These are phyloP conservation scores for Ascoidea asiatica DNA, from an alignment of 805 yeast genomes.

Conservation along the genomic window DNA sequence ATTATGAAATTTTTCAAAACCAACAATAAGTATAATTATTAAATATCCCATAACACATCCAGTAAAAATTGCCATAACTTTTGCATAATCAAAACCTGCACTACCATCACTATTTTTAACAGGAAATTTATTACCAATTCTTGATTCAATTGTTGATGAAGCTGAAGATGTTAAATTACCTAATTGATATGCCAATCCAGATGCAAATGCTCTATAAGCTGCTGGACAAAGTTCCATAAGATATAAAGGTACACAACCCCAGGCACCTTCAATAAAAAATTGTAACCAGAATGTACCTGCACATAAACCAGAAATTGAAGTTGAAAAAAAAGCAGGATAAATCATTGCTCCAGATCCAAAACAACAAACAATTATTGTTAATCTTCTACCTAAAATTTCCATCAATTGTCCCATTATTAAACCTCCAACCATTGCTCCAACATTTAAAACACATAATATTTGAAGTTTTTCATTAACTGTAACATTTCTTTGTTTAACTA, in stretches of 20 bases:
- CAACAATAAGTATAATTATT: constrained; percentile 32
- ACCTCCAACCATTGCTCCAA: constrained; percentile 62
- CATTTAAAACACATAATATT: constrained; percentile 36
- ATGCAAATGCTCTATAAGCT: constrained; percentile 44
- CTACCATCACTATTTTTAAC: constrained; percentile 21
- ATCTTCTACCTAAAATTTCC: constrained; percentile 46
- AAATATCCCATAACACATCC: constrained; percentile 48
- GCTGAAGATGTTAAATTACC: constrained; percentile 67
- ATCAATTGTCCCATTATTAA: constrained; percentile 42
- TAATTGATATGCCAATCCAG: constrained; percentile 53
- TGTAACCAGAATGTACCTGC: constrained; percentile 55
- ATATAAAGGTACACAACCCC: constrained; percentile 62
- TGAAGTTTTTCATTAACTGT: constrained; percentile 34
- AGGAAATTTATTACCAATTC: constrained; percentile 50
- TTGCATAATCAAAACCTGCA: constrained; percentile 43
- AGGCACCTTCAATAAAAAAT: constrained; percentile 56
- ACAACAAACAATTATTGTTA: constrained; percentile 36
- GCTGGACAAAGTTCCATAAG: constrained; percentile 55
- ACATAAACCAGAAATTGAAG: constrained; percentile 30
- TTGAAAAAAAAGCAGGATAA: constrained; percentile 45
- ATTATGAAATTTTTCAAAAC: constrained; percentile 41
- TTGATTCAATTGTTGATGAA: constrained; percentile 55
- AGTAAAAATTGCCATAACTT: constrained; percentile 57
- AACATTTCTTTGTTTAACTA: constrained; percentile 30
- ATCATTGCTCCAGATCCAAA: constrained; percentile 44